Evolutionary conservation across 352 stramenopile species (phyloP).

Genomic region (Phytophthora ramorum): DNA sequence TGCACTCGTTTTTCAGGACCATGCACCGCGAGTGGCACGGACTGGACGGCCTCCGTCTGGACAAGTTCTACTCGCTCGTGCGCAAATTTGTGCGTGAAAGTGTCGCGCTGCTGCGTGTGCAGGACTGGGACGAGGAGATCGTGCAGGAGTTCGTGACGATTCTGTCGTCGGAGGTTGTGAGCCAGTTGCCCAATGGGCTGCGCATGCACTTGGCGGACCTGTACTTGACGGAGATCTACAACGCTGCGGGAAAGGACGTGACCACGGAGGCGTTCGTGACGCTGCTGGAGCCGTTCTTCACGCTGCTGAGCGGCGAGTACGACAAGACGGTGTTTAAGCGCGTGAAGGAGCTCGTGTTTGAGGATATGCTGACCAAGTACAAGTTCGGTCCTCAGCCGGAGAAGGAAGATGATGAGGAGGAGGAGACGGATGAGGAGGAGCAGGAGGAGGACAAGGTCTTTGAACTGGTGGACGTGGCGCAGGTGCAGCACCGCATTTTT

Average conservation of each 20-base stretch:
- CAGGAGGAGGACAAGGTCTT: constrained; percentile 74
- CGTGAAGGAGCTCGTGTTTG: constrained; percentile 77
- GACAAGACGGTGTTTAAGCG: constrained; percentile 86
- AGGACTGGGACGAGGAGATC: constrained; percentile 60
- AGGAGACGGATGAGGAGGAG: constrained; percentile 56
- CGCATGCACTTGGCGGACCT: constrained; percentile 83
- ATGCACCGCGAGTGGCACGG: constrained; percentile 90
- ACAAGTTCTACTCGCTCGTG: constrained; percentile 90
- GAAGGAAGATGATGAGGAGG: constrained; percentile 47
- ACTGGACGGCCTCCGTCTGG: constrained; percentile 80
- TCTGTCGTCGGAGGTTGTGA: constrained; percentile 75
- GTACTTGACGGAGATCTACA: constrained; percentile 73
- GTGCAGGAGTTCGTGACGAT: constrained; percentile 67
- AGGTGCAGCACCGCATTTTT: constrained; percentile 86
- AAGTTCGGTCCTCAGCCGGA: constrained; percentile 65
- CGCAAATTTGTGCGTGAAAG: constrained; percentile 83
- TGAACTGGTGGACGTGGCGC: constrained; percentile 59
- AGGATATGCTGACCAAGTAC: constrained; percentile 68
- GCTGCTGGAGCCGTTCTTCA: constrained; percentile 85
- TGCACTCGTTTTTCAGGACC: constrained; percentile 85
- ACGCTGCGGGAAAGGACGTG: constrained; percentile 56
- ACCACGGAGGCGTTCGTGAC: constrained; percentile 70
- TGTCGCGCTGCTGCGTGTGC: constrained; percentile 59
- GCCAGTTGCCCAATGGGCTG: constrained; percentile 81
- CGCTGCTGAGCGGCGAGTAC: constrained; percentile 77